phyloP scores from a whole-genome alignment of 441 rosid genomes.

The Arabidopsis hybrid region DNA sequence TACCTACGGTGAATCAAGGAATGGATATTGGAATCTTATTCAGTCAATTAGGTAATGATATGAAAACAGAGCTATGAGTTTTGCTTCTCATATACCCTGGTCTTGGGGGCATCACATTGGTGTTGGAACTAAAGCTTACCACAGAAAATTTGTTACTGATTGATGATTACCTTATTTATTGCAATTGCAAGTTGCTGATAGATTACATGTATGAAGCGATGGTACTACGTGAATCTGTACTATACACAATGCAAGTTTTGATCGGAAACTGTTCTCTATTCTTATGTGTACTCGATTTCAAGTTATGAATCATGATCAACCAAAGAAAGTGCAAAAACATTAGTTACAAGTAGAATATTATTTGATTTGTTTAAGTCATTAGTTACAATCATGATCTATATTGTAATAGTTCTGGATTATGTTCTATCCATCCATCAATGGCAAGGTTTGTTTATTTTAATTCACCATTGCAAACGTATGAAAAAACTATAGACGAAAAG shows the following conservation, averaged over 20 bases:
- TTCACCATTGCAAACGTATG: neutral
- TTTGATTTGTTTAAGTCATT: no score
- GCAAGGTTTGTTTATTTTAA: neutral
- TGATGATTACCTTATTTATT: slow-evolving; percentile 18
- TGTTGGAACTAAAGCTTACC: slow-evolving; percentile 19
- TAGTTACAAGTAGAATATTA: no score
- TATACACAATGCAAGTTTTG: slow-evolving; percentile 4
- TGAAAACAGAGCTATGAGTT: slow-evolving; percentile 62
- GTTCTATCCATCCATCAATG: neutral
- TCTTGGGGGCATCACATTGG: slow-evolving; percentile 20
- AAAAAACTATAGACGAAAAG: no score
- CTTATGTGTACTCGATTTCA: neutral
- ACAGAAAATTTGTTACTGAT: slow-evolving; percentile 1
- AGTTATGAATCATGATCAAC: no score
- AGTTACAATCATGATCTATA: no score
- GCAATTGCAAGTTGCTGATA: neutral
- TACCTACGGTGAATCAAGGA: slow-evolving; percentile 91
- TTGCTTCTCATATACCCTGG: slow-evolving; percentile 1
- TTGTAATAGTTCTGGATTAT: neutral
- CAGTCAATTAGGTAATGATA: slow-evolving; percentile 64
- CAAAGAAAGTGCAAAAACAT: no score
- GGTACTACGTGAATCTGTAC: neutral
- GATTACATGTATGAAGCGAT: slow-evolving; percentile 1
- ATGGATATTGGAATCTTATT: slow-evolving; percentile 91
- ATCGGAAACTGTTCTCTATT: neutral